These are phyloP conservation scores for Scheffersomyces amazonensis DNA, from an alignment of 805 yeast genomes.

Conservation along the genomic window DNA sequence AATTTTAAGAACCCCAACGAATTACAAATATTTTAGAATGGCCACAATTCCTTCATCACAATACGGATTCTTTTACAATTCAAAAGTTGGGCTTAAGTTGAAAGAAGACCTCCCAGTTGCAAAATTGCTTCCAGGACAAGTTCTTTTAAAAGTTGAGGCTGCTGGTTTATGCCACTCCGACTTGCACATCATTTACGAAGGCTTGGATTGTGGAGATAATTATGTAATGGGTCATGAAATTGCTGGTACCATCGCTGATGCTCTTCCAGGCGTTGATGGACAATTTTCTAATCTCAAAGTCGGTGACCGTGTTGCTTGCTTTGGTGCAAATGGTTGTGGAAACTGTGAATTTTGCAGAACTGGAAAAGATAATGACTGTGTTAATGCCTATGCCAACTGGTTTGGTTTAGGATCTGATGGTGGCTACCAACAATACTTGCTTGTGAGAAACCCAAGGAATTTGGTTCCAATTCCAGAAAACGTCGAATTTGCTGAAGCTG, in stretches of 20 bases:
- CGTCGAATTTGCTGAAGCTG: conserved; percentile 34
- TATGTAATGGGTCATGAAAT: conserved; percentile 46
- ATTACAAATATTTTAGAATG: too few relatives aligned
- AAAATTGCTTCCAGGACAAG: conserved; percentile 5
- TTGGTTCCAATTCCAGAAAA: conserved; percentile 38
- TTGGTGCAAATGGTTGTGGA: conserved; percentile 33
- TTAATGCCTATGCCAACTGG: conserved; percentile 16
- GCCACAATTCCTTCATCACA: conserved; percentile 9
- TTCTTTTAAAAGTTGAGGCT: conserved; percentile 38
- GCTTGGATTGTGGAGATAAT: conserved; percentile 16
- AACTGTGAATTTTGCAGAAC: conserved; percentile 29
- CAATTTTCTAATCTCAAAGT: conserved; percentile 17
- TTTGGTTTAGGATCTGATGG: conserved; percentile 38
- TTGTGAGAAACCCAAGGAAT: conserved; percentile 29
- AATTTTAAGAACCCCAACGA: too few relatives aligned
- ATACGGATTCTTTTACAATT: conserved; percentile 7
- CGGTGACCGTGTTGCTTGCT: conserved; percentile 30
- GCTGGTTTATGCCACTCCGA: conserved; percentile 46
- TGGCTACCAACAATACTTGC: conserved; percentile 38
- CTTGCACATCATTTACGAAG: conserved; percentile 24
- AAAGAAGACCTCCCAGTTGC: conserved; percentile 7
- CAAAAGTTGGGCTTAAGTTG: conserved; percentile 4
- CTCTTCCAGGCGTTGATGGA: conserved; percentile 25
- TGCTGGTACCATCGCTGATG: conserved; percentile 34
- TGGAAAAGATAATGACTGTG: conserved; percentile 34